Base-by-base conservation (phyloP, 108 stramenopile genomes). In the Cyclostephanos invisitatus region DNA sequence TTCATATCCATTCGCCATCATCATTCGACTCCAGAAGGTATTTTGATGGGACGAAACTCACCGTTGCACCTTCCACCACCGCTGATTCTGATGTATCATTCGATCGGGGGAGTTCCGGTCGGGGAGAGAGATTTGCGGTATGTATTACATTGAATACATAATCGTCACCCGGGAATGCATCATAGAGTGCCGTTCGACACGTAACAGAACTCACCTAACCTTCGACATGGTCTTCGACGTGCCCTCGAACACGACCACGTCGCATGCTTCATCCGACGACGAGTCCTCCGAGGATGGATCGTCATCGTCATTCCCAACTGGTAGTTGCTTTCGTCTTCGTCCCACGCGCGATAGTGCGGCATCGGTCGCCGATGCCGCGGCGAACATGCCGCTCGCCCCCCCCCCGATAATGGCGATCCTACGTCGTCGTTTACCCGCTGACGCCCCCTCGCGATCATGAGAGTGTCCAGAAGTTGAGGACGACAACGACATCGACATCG, bases 31-130 rank as follows among this genome's bases (percentile, higher is more conserved):
- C 0, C 7, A n/a, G n/a, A n/a, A n/a, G n/a, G n/a, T n/a, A n/a
- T n/a, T n/a, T n/a, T n/a, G n/a, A n/a, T n/a, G n/a, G 24, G 8
- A 18, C 24, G 51, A 1, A 53, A 20, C 60, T 29, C 36, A 61
- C 60, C 92, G 69, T 96, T 96, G 80, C 95, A 95, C 49, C 97
- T 78, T 6, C 97, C 97, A 25, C 97, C 97, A 28, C 97, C 97
- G 22, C 91, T 92, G 11, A 97, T 97, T 71, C 88, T 46, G 44
- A 40, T 11, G 12, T 42, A 14, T 46, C 14, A 14, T 46, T 1
- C 40, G 40, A 40, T 7, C 5, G 11, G 8, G 10, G 40, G 40
- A 7, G 40, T 0, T n/a, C n/a, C 7, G 40, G 40, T 40, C 32
- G 32, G 32, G 10, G 40, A 40, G 40, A 40, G 40, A 40, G 40